Percentiles rank a stretch among this genome's conserved stretches.
Evolutionary conservation across 192 early-diverging fungal species (phyloP).

Genomic region (Coemansia sp.): DNA sequence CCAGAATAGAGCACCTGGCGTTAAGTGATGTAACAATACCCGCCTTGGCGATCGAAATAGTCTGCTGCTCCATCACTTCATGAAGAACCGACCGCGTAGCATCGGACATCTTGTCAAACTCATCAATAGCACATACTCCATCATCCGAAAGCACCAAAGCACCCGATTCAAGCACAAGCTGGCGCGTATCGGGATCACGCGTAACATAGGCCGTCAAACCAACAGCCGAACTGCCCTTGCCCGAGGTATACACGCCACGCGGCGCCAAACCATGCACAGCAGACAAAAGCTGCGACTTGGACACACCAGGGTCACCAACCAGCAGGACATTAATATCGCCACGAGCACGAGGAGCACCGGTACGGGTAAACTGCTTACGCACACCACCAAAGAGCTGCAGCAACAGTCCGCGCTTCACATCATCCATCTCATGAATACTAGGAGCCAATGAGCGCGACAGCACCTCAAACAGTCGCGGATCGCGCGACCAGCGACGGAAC

Average conservation of each 20-base stretch:
- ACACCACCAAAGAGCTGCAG: conserved; percentile 95
- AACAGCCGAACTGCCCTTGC: conserved; percentile 94
- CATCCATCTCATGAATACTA: conserved; percentile 91
- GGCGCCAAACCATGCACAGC: conserved; percentile 94
- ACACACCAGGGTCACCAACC: conserved; percentile 96
- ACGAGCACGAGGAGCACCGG: conserved; percentile 65
- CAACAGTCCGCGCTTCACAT: conserved; percentile 96
- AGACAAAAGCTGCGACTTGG: conserved; percentile 89
- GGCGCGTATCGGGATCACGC: conserved; percentile 90
- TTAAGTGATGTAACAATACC: conserved; percentile 98
- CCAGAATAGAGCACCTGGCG: conserved; percentile 92
- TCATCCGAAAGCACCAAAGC: conserved; percentile 94
- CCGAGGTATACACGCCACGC: conserved; percentile 94
- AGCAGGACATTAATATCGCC: conserved; percentile 94
- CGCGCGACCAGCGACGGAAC: conserved; percentile 59
- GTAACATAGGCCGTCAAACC: conserved; percentile 96
- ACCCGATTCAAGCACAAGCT: conserved; percentile 95
- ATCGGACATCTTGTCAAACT: conserved; percentile 99
- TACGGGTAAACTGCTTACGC: conserved; percentile 72
- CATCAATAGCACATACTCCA: conserved; percentile 97
- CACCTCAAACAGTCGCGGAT: conserved; percentile 74
- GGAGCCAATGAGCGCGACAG: conserved; percentile 86
- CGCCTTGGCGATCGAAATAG: conserved; percentile 96
- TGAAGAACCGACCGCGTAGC: conserved; percentile 89
- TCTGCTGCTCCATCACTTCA: conserved; percentile 99